These are phyloP conservation scores for Globisporangium middletonii DNA, from an alignment of 352 stramenopile species.

Conservation along the genomic window DNA sequence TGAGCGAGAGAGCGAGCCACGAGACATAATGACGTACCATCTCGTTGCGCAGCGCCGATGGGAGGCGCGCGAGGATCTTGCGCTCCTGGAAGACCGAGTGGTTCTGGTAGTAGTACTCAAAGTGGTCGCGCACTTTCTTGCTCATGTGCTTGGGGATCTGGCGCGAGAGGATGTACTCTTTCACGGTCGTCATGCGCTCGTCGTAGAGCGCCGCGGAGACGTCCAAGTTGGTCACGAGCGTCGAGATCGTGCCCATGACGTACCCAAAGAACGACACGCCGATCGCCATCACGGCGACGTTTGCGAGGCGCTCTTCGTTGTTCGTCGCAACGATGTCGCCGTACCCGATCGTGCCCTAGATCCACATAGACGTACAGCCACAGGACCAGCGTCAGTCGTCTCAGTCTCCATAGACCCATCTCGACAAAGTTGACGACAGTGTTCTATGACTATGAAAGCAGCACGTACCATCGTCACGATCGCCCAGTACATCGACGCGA, in stretches of 20 bases:
- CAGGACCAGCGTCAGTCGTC: not conserved
- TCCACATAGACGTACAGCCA: not conserved
- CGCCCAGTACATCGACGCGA: slow-evolving; percentile 90
- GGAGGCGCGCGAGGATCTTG: slow-evolving; percentile 55
- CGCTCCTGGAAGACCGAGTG: slow-evolving; percentile 79
- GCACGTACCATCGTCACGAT: slow-evolving; percentile 86
- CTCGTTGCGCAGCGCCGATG: slow-evolving; percentile 72
- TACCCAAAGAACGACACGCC: slow-evolving; percentile 85
- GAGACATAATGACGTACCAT: slow-evolving; percentile 30
- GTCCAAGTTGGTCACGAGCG: slow-evolving; percentile 76
- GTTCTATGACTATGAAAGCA: not conserved
- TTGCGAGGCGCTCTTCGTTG: slow-evolving; percentile 63
- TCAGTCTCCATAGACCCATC: too few species aligned
- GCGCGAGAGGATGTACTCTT: slow-evolving; percentile 83
- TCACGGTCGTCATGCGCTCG: slow-evolving; percentile 74
- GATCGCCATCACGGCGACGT: slow-evolving; percentile 75
- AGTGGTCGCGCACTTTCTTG: slow-evolving; percentile 72
- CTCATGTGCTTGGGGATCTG: slow-evolving; percentile 64
- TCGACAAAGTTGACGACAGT: too few species aligned
- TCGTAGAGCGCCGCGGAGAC: slow-evolving; percentile 66
- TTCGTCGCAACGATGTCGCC: slow-evolving; percentile 72
- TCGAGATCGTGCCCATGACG: slow-evolving; percentile 78
- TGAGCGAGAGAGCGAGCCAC: not conserved
- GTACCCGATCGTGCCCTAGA: slow-evolving; percentile 69
- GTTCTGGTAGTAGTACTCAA: slow-evolving; percentile 85